These are phyloP conservation scores for Oryza glumipatula DNA, from an alignment of 176 grass and related monocot species.

Conservation along the genomic window DNA sequence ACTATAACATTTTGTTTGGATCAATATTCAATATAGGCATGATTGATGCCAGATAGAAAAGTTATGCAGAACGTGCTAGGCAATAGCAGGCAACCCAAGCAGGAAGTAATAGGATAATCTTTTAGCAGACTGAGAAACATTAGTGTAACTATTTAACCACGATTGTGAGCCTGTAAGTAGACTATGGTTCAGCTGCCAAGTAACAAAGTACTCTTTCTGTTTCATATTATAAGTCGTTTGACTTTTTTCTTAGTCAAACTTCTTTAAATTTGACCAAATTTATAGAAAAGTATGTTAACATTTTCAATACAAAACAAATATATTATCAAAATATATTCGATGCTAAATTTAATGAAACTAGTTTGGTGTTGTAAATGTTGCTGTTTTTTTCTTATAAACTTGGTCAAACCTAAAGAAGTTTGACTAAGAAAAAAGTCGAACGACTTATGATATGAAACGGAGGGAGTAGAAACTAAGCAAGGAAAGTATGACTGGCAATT, in stretches of 20 bases:
- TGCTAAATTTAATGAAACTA: too few species aligned
- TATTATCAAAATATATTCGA: too few species aligned
- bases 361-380: too few species aligned
- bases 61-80: conserved; percentile 11
- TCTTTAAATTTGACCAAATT: too few species aligned
- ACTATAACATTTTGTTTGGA: conserved; percentile 23
- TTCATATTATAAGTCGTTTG: too few species aligned
- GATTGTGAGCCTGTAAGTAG: conserved; percentile 10
- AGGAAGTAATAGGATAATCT: conserved; percentile 10
- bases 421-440: too few species aligned
- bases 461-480: conserved; percentile 7
- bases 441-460: too few species aligned
- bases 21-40: conserved; percentile 2
- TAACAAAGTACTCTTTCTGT: neutral
- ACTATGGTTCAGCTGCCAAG: conserved; percentile 21
- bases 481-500: conserved; percentile 15
- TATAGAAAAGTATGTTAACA: too few species aligned
- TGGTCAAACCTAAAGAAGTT: too few species aligned
- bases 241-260: too few species aligned
- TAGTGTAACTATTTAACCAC: conserved; percentile 10
- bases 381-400: too few species aligned
- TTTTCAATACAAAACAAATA: too few species aligned
- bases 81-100: conserved; percentile 14
- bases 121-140: conserved; percentile 10
- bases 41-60: conserved; percentile 22